phyloP scores from a whole-genome alignment of 148 eudicot species.

The Gaultheria prostrata region DNA sequence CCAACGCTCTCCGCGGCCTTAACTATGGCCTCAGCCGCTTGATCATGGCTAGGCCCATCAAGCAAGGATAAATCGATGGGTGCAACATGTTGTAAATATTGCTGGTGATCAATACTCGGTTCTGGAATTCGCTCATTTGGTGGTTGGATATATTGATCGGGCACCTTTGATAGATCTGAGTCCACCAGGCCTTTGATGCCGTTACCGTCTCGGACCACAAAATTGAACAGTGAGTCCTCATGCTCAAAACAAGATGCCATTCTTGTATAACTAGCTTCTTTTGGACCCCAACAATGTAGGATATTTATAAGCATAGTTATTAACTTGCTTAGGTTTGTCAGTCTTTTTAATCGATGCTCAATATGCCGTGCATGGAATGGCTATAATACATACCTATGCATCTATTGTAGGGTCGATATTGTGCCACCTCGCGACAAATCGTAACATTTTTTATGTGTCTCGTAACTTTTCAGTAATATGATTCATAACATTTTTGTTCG shows the following conservation, averaged over 20 bases:
- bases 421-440: too few relatives aligned
- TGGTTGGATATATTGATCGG: conserved; percentile 28
- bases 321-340: too few relatives aligned
- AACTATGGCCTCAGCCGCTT: conserved; percentile 19
- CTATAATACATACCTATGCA: too few relatives aligned
- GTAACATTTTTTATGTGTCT: too few relatives aligned
- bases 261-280: background rate
- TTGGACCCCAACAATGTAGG: background rate
- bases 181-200: conserved; percentile 35
- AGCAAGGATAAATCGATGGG: conserved; percentile 27
- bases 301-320: background rate
- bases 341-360: too few relatives aligned
- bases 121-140: conserved; percentile 20
- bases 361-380: too few relatives aligned
- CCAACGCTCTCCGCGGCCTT: conserved; percentile 32
- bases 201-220: conserved; percentile 31
- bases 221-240: conserved; percentile 23
- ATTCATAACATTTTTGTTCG: too few relatives aligned
- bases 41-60: conserved; percentile 27
- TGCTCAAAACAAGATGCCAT: conserved; percentile 28
- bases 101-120: background rate
- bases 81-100: background rate
- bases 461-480: too few relatives aligned
- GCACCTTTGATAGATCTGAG: conserved; percentile 22
- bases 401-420: too few relatives aligned